These are phyloP conservation scores for Pseudogymnoascus sp. DNA, from an alignment of 2,329 filamentous ascomycete species.

Conservation along the genomic window DNA sequence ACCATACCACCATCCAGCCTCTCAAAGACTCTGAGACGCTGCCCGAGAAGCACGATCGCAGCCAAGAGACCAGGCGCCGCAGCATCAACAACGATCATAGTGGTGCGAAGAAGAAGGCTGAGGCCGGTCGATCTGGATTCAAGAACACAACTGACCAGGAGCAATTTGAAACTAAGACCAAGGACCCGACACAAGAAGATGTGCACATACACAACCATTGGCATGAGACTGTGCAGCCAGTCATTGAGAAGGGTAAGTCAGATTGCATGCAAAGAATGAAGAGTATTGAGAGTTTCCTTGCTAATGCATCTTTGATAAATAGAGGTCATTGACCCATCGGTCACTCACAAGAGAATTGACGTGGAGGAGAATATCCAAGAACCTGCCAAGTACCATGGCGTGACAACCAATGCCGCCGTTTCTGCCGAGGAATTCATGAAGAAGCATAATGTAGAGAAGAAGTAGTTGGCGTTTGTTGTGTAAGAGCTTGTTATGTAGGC, in stretches of 20 bases:
- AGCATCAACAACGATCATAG: constrained; percentile 1
- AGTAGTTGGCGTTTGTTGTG: background rate
- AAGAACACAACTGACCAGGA: constrained; percentile 6
- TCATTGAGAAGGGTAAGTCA: constrained; percentile 13
- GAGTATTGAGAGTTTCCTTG: background rate
- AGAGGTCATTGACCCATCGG: background rate
- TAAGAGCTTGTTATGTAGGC: background rate
- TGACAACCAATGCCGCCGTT: background rate
- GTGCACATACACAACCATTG: background rate
- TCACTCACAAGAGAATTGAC: constrained; percentile 2
- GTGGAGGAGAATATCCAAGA: background rate
- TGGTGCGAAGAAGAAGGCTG: background rate
- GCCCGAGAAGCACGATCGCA: background rate
- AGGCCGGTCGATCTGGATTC: background rate
- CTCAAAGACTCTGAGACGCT: background rate
- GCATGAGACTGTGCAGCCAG: constrained; percentile 6
- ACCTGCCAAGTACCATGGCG: background rate
- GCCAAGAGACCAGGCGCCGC: background rate
- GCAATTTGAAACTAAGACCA: constrained; percentile 13
- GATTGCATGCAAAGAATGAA: background rate
- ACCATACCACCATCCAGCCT: background rate
- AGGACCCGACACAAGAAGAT: background rate
- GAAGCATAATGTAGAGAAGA: background rate
- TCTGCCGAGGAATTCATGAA: background rate
- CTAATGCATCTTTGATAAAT: constrained; percentile 6